These are phyloP conservation scores for Ochetophila trinervis DNA, from an alignment of 306 rosid genomes.

Conservation along the genomic window DNA sequence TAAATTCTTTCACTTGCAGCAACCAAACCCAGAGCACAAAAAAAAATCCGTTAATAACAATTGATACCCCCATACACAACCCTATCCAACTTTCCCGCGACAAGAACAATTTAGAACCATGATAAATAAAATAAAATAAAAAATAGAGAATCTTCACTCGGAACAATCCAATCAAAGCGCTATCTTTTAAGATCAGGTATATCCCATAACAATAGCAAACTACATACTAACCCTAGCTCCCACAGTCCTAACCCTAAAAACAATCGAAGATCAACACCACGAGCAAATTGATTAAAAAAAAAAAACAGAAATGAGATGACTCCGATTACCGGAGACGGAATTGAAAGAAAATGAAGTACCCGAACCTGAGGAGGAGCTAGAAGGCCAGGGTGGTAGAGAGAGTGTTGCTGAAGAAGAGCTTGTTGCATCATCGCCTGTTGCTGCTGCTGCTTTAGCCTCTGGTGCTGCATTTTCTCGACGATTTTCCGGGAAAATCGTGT, in stretches of 20 bases:
- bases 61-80: background rate
- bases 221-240: background rate
- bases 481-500: slow-evolving; percentile 27
- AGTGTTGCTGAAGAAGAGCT: slow-evolving; percentile 93
- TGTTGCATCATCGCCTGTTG: slow-evolving; percentile 99
- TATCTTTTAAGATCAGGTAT: background rate
- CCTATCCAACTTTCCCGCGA: background rate
- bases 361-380: slow-evolving; percentile 96
- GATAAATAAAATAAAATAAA: background rate
- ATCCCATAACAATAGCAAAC: background rate
- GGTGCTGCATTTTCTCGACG: slow-evolving; percentile 80
- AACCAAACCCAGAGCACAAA: background rate
- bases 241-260: background rate
- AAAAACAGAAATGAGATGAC: background rate
- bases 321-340: background rate
- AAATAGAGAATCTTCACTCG: background rate
- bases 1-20: background rate
- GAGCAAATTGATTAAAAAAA: background rate
- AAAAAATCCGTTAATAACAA: background rate
- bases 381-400: slow-evolving; percentile 94
- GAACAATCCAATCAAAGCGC: background rate
- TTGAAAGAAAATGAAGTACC: slow-evolving; percentile 1
- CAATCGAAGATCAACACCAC: slow-evolving; percentile 3
- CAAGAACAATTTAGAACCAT: background rate
- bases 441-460: slow-evolving; percentile 90